Evolutionary conservation across 495 filamentous ascomycete species (phyloP).

Genomic region (Neurospora sp.): DNA sequence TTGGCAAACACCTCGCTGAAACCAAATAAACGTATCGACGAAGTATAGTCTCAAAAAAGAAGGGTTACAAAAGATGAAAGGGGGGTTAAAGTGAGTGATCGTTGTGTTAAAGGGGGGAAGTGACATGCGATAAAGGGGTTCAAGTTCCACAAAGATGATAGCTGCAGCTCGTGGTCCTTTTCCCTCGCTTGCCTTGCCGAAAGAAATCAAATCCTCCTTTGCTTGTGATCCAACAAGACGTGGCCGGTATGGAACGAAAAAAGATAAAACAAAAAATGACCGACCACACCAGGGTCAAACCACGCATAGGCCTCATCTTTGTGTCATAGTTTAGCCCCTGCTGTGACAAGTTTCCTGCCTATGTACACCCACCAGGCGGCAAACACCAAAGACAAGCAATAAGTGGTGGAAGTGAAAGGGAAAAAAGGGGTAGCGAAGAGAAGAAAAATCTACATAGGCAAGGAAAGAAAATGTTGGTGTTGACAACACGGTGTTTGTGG

Average conservation of each 20-base stretch:
- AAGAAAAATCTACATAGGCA: background rate
- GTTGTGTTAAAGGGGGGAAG: background rate
- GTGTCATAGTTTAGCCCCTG: background rate
- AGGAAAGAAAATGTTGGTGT: background rate
- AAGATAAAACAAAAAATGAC: background rate
- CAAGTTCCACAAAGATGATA: background rate
- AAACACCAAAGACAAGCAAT: background rate
- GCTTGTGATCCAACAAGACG: background rate
- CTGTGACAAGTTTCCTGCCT: background rate
- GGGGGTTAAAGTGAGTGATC: background rate
- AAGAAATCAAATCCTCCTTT: background rate
- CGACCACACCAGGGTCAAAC: background rate
- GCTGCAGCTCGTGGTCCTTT: background rate
- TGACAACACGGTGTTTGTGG: background rate
- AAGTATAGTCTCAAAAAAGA: background rate
- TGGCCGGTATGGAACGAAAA: background rate
- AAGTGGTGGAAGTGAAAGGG: slow-evolving; percentile 8
- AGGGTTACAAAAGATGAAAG: background rate
- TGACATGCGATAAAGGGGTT: background rate
- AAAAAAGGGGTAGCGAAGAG: background rate
- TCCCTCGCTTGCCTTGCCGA: background rate
- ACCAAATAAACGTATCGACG: background rate
- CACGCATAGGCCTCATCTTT: background rate
- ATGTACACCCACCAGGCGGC: background rate
- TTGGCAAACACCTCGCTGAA: background rate